Conservation (phyloP, 2,329 filamentous ascomycete genomes). For the Xenoacremonium recifei region DNA sequence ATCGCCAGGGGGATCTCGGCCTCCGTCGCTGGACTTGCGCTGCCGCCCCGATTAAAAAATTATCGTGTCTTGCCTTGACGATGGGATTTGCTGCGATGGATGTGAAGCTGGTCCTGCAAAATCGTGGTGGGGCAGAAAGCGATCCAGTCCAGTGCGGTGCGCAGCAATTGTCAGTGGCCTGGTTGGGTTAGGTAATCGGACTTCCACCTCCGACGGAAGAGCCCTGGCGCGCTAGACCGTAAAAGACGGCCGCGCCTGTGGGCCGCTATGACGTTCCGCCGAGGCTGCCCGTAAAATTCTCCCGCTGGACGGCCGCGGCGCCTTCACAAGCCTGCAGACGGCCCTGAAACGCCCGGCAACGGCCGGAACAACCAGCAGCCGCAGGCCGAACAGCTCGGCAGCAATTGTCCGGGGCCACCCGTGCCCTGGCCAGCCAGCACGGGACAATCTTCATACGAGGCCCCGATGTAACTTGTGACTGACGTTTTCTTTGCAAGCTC, state of each 20-base stretch:
- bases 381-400: slow-evolving; percentile 18
- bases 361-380: slow-evolving; percentile 24
- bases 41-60: too few relatives aligned
- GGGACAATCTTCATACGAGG: slow-evolving; percentile 31
- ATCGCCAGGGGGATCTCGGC: too few relatives aligned
- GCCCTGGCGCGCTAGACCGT: background rate
- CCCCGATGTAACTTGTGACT: slow-evolving; percentile 26
- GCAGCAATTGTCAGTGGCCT: background rate
- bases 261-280: background rate
- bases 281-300: too few relatives aligned
- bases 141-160: background rate
- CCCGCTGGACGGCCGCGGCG: too few relatives aligned
- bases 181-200: too few relatives aligned
- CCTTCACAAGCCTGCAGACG: too few relatives aligned
- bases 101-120: too few relatives aligned
- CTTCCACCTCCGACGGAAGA: background rate
- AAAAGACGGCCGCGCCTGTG: background rate
- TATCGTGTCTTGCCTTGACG: too few relatives aligned
- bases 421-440: slow-evolving; percentile 25
- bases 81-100: too few relatives aligned
- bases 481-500: slow-evolving; percentile 24
- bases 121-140: background rate
- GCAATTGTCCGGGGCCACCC: slow-evolving; percentile 26
- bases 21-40: too few relatives aligned
- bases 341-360: slow-evolving; percentile 12